Evolutionary conservation across 2,329 filamentous ascomycete species (phyloP), one percentile per base, ranked within the genome.

Genomic region (Bertia moriformis): DNA sequence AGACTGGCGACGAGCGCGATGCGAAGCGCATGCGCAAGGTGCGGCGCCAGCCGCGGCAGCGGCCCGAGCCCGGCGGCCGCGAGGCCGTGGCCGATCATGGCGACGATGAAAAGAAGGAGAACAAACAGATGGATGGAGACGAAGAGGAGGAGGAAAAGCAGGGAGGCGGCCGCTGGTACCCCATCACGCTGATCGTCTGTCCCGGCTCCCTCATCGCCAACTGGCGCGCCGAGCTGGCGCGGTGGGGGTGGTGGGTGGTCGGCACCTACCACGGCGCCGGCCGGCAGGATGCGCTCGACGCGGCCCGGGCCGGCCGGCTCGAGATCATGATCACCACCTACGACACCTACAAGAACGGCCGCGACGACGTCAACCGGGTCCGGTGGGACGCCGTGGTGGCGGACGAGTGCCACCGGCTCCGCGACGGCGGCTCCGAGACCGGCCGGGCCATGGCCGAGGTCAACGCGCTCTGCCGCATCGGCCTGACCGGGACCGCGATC

Each of bases 301-400:
- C 84, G 1, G 87, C 87, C 2, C 69, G 69, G 35, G 75, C 79
- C 3, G 91, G 91, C 0, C 71, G 82, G 38, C 58, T 88, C 1
- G 91, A 98, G 58, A 77, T 96, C 44, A 78, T 96, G 71, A 83
- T 98, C 44, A 96, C 89, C 0, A 96, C 91, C 0, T 96, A 96
- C 53, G 71, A 73, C 7, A 96, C 89, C 0, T 98, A 96, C 59
- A 78, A 81, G 50, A 84, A 86, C 49, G 76, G 81, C 46, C 70
- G 74, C 46, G 71, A 75, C 15, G 58, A 67, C 14, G 69, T 98
- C 50, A 98, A 98, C 53, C 74, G 79, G 48, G 68, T 96, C 0
- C 70, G 81, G 39, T 98, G 91, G 91, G 91, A 98, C 53, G 89
- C 83, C 46, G 83, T 94, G 2, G 75, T 98, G 39, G 89, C 88